Evolutionary conservation across 352 stramenopile species (phyloP), one percentile per base, ranked within the genome.

Genomic region (Pythium myriotylum): DNA sequence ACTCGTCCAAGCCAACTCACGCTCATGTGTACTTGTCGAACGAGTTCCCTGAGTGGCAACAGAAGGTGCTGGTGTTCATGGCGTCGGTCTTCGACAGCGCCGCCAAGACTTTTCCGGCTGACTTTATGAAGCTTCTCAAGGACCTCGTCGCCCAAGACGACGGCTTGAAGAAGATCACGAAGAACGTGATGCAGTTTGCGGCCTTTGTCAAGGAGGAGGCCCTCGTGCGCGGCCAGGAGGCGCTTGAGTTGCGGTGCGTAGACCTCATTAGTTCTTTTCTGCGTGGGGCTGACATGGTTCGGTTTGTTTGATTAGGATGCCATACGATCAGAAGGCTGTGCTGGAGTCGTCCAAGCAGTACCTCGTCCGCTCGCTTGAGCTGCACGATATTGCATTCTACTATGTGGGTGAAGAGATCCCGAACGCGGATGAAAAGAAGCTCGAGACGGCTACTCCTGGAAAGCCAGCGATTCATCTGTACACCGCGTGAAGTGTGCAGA

Each of bases 161-260:
- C 52, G 84, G 89, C 32, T 59, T 96, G 47, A 95, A 94, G 80
- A 92, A 88, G 71, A 68, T 95, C 14, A 95, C 84, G 14, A 99
- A 98, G 84, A 92, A 97, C 62, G 84, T 96, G 26, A 99, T 99
- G 96, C 96, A 99, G 70, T 98, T 99, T 64, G 95, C 89, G 59
- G 90, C 92, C 23, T 99, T 98, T 46, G 86, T 98, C 63, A 98
- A 98, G 78, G 84, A 82, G 23, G 95, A 99, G 68, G 91, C 88
- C 23, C 76, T 91, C 50, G 81, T 98, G 58, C 89, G 97, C 59
- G 96, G 96, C 53, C 73, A 85, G 45, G 90, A 97, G 56, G 95
- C 93, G 33, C 80, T 99, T 54, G 95, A 98, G 63, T 80, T 97
- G 41, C 86, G 89, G 74, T 92, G 78, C 53, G 72, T 66, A 2